Percentiles rank a stretch among this genome's conserved stretches.
Evolutionary conservation across 2,329 filamentous ascomycete genomes (phyloP).

Genomic region (Aspergillus arachidicola): DNA sequence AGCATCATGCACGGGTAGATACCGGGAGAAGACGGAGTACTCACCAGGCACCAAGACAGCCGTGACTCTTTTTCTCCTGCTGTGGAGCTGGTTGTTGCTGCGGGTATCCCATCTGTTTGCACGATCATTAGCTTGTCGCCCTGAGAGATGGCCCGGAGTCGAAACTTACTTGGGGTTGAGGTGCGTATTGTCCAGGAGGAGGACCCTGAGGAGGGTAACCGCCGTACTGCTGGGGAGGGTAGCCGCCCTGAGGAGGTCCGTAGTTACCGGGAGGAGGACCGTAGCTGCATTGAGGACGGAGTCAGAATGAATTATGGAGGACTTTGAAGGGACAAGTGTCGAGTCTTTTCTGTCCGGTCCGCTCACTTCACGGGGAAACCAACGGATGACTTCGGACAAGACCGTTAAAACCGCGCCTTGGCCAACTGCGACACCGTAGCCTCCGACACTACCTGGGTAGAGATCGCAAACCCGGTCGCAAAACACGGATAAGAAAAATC

Average conservation of each 20-base stretch:
- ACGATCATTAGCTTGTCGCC: slow-evolving; percentile 3
- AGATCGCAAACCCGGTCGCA: neutral
- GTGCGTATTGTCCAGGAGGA: slow-evolving; percentile 30
- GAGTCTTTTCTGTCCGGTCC: neutral
- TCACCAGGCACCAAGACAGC: slow-evolving; percentile 56
- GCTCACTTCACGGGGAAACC: neutral
- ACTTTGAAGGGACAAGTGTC: neutral
- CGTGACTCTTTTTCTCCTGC: slow-evolving; percentile 43
- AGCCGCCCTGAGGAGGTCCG: slow-evolving; percentile 28
- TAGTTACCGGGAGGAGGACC: neutral
- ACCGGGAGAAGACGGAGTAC: slow-evolving; percentile 12
- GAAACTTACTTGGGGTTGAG: slow-evolving; percentile 28
- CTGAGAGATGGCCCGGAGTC: neutral
- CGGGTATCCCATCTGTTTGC: slow-evolving; percentile 47
- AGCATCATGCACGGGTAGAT: neutral
- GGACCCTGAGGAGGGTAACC: slow-evolving; percentile 38
- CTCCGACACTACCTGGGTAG: neutral
- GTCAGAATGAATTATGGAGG: neutral
- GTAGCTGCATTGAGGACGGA: neutral
- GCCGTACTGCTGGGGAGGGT: neutral
- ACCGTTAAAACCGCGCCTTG: neutral
- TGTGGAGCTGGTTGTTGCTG: slow-evolving; percentile 51
- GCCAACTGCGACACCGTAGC: neutral
- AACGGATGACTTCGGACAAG: neutral
- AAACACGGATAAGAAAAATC: neutral